Percentiles rank a stretch among this genome's conserved stretches.
phyloP scores from a whole-genome alignment of 345 rosid species.

The Citrus unshiu region DNA sequence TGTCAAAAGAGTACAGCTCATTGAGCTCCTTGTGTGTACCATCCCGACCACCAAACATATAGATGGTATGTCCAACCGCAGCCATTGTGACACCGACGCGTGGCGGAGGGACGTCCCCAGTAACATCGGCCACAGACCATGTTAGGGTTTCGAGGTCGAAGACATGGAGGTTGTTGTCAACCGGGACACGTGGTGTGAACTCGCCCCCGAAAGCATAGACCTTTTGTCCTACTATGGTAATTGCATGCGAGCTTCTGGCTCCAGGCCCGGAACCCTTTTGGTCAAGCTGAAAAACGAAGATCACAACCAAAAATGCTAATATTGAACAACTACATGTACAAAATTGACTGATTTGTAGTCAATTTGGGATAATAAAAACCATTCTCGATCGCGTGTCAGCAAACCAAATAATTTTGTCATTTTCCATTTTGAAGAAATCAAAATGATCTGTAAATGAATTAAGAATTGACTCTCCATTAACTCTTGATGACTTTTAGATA shows the following conservation, averaged over 20 bases:
- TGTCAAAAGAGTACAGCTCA: slow-evolving; percentile 72
- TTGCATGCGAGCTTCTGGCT: slow-evolving; percentile 91
- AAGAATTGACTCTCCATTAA: no score
- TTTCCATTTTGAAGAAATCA: no score
- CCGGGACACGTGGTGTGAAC: slow-evolving; percentile 77
- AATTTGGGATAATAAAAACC: not conserved
- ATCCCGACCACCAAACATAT: slow-evolving; percentile 85
- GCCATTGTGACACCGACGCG: slow-evolving; percentile 93
- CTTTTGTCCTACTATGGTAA: slow-evolving; percentile 58
- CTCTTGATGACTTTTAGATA: not conserved
- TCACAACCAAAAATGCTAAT: not conserved
- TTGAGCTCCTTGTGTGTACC: slow-evolving; percentile 64
- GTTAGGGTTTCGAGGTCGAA: slow-evolving; percentile 57
- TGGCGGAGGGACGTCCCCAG: slow-evolving; percentile 79
- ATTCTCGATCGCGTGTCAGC: not conserved
- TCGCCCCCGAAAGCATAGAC: slow-evolving; percentile 86
- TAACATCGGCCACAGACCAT: slow-evolving; percentile 57
- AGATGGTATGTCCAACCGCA: slow-evolving; percentile 47
- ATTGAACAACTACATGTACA: not conserved
- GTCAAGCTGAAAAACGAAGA: slow-evolving; percentile 44
- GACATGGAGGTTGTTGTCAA: slow-evolving; percentile 71
- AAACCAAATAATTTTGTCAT: not conserved
- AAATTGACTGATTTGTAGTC: not conserved
- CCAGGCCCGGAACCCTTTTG: slow-evolving; percentile 81
- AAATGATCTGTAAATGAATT: not conserved